Base-by-base conservation (phyloP, 106 monocot genomes). In the Vanilla planifolia region DNA sequence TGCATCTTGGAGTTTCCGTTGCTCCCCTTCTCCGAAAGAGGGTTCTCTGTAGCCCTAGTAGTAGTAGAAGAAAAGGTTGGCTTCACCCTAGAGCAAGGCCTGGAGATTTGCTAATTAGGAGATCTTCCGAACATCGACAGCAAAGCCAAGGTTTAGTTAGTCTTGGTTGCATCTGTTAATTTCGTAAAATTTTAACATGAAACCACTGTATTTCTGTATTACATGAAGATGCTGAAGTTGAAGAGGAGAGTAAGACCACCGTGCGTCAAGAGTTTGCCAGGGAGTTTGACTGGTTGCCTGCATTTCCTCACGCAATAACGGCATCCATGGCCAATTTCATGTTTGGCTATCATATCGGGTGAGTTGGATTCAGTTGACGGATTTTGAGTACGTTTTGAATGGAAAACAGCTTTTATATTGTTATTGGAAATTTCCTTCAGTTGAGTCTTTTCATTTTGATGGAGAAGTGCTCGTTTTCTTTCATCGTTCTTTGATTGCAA, bases 271-370 rank as follows among this genome's bases (percentile, higher is more conserved):
- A 39, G 23, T 21, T 28, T 39, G 76, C 40, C 5, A 9, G 28
- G 34, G 89, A 86, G 43, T 62, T 76, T 46, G 80, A 84, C 4
- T 92, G 92, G 92, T 45, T 80, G 16, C 84, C 84, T 14, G 87
- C 73, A 55, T 81, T 88, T 41, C 92, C 92, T 43, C 92, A 87
- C 34, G 92, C 65, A 21, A 60, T 84, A 63, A 88, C 81, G 0
- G 84, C 88, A 10, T 88, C 87, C 40, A 92, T 84, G 84, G 87
- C 84, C 7, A 92, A 92, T 78, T 88, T 87, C 65, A 65, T 92
- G 13, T 88, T 92, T 52, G 92, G 92, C 8, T 92, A 92, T 53
- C 92, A 92, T 59, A 92, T 88, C 16, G 92, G 88, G 92, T 92
- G 55, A 68, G 86, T 52, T 45, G 22, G 32, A 33, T 24, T 29